phyloP scores from a whole-genome alignment of 306 rosid genomes.

The Heteromeles arbutifolia region DNA sequence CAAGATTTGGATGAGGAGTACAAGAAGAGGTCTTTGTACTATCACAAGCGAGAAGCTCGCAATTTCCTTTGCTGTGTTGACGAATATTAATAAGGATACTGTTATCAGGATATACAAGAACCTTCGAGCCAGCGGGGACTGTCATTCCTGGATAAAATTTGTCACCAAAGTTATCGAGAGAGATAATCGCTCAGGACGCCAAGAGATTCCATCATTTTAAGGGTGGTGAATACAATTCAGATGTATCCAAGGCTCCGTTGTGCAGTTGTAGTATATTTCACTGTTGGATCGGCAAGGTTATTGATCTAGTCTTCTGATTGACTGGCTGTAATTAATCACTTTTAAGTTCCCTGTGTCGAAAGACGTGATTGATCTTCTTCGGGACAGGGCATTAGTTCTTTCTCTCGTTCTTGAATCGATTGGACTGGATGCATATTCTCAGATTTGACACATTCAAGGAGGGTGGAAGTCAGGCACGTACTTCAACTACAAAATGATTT shows the following conservation, averaged over 20 bases:
- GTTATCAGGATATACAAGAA: conserved; percentile 56
- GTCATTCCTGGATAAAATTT: conserved; percentile 52
- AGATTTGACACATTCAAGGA: background rate
- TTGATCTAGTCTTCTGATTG: background rate
- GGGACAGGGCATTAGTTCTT: background rate
- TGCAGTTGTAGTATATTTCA: background rate
- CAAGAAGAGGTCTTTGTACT: conserved; percentile 41
- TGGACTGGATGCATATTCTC: background rate
- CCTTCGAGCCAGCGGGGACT: conserved; percentile 68
- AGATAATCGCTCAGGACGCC: conserved; percentile 56
- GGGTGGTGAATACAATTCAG: conserved; percentile 37
- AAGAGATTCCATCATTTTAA: conserved; percentile 60
- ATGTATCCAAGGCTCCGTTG: background rate
- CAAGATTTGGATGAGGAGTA: conserved; percentile 52
- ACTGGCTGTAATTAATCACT: background rate
- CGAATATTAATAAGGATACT: conserved; percentile 37
- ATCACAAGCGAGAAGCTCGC: conserved; percentile 71
- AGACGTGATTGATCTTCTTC: background rate
- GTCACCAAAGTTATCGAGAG: conserved; percentile 45
- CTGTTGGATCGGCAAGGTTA: background rate
- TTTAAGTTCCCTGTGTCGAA: background rate
- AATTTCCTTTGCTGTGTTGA: conserved; percentile 52
- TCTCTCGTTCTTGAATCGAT: background rate
- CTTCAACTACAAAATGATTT: background rate
- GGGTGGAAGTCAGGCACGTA: background rate